Base-by-base conservation (phyloP, 2,329 filamentous ascomycete species). In the Exutisphaerella laricina region DNA sequence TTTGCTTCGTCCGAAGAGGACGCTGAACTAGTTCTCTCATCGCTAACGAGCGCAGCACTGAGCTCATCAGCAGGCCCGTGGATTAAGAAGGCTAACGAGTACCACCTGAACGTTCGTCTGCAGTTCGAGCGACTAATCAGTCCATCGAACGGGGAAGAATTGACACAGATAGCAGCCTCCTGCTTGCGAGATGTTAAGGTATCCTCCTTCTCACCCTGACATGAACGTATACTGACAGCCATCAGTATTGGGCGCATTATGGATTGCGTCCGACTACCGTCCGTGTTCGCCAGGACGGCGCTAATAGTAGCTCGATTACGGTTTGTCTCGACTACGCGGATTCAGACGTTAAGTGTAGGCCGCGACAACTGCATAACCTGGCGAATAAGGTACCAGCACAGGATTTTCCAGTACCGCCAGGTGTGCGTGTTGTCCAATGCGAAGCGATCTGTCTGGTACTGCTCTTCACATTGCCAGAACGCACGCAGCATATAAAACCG, bases 1-100 rank as follows among this genome's bases (percentile, higher is more conserved):
- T 30, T 59, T 49, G 46, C 49, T 48, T 42, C 52, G 28, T 50
- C 49, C 32, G 43, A 41, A n/a, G 34, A 48, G 33, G 46, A 51
- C 17, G 17, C 31, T 50, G 35, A 41, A 10, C 21, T 20, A 31
- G 29, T 21, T 34, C 32, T 41, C 3, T 17, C 25, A 13, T 30
- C 22, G 39, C 42, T 53, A 28, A 46, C 38, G 9, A 30, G 4
- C 3, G 36, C 41, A 42, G 34, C 32, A 39, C 37, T 45, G 39
- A 42, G 20, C 13, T n/a, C 36, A n/a, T 6, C 23, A 4, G 28
- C 34, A 34, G 26, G 40, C 16, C 33, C 22, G 17, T 70, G 65
- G 63, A 55, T 66, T n/a, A 43, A 46, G 16, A 57, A 60, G 10
- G 62, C 57, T 5, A 53, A 57, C 26, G 57, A 55, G 12, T 57